Evolutionary conservation across 164 flowering plant species (phyloP), one percentile per base, ranked within the genome.

Genomic region (Liquidambar formosana): DNA sequence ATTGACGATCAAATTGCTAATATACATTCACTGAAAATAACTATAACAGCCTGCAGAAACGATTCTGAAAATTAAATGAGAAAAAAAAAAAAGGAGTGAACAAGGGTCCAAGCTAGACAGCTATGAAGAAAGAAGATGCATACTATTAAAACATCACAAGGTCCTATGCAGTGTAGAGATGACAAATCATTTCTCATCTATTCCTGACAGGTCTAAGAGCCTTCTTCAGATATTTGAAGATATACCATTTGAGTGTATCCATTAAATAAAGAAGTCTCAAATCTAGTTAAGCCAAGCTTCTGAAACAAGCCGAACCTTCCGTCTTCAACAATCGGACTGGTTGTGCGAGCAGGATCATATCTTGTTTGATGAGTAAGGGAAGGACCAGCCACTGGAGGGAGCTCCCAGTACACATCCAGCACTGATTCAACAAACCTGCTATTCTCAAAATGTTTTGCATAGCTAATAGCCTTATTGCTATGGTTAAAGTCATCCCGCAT

Each of bases 231-330:
- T 61, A 95, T 79, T 76, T 86, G 89, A 68, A 93, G 72, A 78
- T 95, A 95, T 15, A 90, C 98, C 98, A 95, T 93, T 79, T 93
- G 99, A 19, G 97, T 95, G 79, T 93, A 95, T 10, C 99, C 97
- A 78, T 95, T 95, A 76, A 93, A 95, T 26, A 95, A 97, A 73
- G 97, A 89, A 28, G 62, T 68, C 52, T 93, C 97, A 18, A 93
- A 80, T 68, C 82, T 78, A 61, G 80, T 65, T 62, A 95, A 81
- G 57, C 96, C 96, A 45, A 93, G 89, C 73, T 91, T 87, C 65
- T 83, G 83, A 77, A 93, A 93, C 80, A 91, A 82, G 27, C 95
- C 84, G 76, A 76, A 87, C 54, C 92, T 83, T 26, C 98, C 99
- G 76, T 96, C 99, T 80, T 93, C 97, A 53, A 96, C 84, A 49